Conservation (phyloP, 1,139 yeast species). For the Saccharomyces hybrid region DNA sequence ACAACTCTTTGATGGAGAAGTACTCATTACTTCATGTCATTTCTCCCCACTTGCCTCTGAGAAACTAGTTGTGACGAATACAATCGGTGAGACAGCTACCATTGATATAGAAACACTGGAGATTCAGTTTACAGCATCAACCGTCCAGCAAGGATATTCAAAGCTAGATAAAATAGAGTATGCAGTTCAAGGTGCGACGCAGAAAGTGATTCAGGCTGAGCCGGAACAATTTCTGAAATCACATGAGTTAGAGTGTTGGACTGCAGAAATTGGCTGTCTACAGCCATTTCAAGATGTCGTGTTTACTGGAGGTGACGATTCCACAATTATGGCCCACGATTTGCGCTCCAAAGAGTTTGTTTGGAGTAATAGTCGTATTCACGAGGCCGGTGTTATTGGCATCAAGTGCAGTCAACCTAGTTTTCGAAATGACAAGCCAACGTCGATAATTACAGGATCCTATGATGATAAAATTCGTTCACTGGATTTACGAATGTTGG, state of each 20-base stretch:
- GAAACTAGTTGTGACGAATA: conserved; percentile 44
- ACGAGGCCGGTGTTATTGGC: conserved; percentile 84
- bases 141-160: conserved; percentile 1
- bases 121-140: conserved; percentile 1
- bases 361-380: conserved; percentile 56
- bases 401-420: conserved; percentile 35
- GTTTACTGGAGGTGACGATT: conserved; percentile 91
- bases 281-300: conserved; percentile 50
- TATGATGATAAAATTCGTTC: conserved; percentile 75
- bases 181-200: conserved; percentile 19
- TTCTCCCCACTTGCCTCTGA: conserved; percentile 42
- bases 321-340: conserved; percentile 69
- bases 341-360: conserved; percentile 42
- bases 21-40: conserved; percentile 59
- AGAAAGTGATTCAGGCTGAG: conserved; percentile 7
- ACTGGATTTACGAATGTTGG: conserved; percentile 56
- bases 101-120: conserved; percentile 15
- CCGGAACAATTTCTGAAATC: conserved; percentile 12
- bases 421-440: conserved; percentile 35
- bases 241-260: conserved; percentile 87
- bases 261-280: conserved; percentile 60
- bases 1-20: conserved; percentile 41
- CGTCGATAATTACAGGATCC: conserved; percentile 78
- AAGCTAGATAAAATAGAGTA: conserved; percentile 7
- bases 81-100: conserved; percentile 45